phyloP scores from a whole-genome alignment of 441 rosid species.

The Euphorbia schlechtendalii region DNA sequence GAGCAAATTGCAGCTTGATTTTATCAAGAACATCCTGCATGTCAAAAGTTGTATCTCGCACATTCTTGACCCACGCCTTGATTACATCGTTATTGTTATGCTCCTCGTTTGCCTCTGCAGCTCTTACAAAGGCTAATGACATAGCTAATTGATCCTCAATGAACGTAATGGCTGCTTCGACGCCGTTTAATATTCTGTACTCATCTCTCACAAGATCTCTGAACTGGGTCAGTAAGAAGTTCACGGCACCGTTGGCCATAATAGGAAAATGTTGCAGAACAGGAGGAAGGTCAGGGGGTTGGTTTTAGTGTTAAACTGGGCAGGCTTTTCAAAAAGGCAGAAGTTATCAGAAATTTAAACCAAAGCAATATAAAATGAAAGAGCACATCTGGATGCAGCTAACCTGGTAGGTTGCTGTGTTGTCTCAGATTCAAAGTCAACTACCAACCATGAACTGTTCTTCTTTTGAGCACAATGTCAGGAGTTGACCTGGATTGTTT shows the following conservation, averaged over 20 bases:
- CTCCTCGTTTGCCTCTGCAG: conserved; percentile 34
- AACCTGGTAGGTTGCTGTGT: no score
- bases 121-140: conserved; percentile 33
- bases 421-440: no score
- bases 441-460: no score
- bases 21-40: conserved; percentile 37
- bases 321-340: no score
- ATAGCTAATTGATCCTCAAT: conserved; percentile 32
- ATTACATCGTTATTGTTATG: conserved; percentile 21
- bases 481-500: no score
- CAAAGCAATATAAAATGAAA: no score
- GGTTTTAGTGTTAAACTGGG: no score
- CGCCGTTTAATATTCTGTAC: conserved; percentile 17
- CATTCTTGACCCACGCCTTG: conserved; percentile 37
- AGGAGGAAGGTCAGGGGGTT: background rate
- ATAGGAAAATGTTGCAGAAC: background rate
- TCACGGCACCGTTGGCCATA: conserved; percentile 22
- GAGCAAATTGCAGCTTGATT: background rate
- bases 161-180: conserved; percentile 25
- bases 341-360: no score
- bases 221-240: conserved; percentile 17
- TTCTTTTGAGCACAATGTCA: no score
- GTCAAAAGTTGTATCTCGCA: conserved; percentile 35
- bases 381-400: no score
- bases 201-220: conserved; percentile 26